phyloP scores from a whole-genome alignment of 176 grass and related monocot genomes.

The Chloris gayana region DNA sequence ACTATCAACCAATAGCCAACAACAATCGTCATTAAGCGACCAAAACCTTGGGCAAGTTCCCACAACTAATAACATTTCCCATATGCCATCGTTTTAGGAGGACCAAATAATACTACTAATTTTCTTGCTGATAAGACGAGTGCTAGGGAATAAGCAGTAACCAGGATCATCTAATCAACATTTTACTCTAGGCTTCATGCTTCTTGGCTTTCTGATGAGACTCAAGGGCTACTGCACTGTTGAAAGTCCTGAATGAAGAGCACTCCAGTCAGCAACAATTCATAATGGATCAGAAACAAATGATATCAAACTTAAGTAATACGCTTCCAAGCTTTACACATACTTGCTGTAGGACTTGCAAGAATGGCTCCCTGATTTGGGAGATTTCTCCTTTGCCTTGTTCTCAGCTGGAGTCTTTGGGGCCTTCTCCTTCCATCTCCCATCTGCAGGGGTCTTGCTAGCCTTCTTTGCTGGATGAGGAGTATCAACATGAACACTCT shows the following conservation, averaged over 20 bases:
- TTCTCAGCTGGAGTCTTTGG: conserved; percentile 29
- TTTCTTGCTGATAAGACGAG: neutral
- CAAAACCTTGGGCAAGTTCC: neutral
- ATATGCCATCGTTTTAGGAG: neutral
- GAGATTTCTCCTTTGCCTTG: conserved; percentile 53
- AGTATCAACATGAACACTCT: too few relatives aligned
- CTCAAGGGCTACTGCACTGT: neutral
- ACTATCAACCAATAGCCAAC: neutral
- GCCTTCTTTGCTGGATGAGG: too few relatives aligned
- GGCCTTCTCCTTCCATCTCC: conserved; percentile 33
- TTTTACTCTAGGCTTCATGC: neutral
- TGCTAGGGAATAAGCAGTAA: too few relatives aligned
- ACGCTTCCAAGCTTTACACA: neutral
- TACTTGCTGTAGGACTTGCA: conserved; percentile 87
- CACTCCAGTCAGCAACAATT: neutral
- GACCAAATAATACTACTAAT: conserved; percentile 5
- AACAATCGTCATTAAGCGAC: neutral
- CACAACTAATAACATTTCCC: neutral
- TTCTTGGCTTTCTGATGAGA: conserved; percentile 47
- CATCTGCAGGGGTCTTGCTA: conserved; percentile 31
- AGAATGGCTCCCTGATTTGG: conserved; percentile 60
- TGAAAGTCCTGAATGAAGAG: conserved; percentile 38
- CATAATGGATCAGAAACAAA: neutral
- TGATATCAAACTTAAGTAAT: neutral
- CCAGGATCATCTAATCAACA: neutral